Evolutionary conservation across 495 filamentous ascomycete genomes (phyloP), one percentile per base, ranked within the genome.

Genomic region (Polyplosphaeria fusca): DNA sequence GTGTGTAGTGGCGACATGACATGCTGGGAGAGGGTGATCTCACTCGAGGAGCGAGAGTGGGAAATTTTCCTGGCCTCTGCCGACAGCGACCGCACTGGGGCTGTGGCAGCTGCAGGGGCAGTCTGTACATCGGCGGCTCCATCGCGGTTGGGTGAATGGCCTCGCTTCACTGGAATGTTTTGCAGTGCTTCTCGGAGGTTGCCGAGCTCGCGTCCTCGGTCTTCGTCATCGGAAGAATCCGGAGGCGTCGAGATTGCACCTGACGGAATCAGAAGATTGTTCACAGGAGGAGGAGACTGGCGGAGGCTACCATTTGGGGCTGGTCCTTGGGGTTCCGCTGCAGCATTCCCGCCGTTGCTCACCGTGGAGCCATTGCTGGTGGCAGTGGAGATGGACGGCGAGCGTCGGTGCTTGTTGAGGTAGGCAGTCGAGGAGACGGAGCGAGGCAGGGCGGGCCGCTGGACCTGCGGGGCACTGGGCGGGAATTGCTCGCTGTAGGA

Each of bases 171-270:
- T 44, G 85, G 82, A 38, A 97, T 88, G 35, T 82, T 79, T 67
- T 84, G 83, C 51, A 96, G 85, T 11, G 90, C 92, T 27, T 87
- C 85, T 64, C 93, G 85, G 47, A 96, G 75, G 52, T 55, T 55
- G 35, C 82, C 86, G 58, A 82, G 77, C 22, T 84, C 73, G 53
- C 83, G 78, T 30, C 75, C 77, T 48, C 76, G 55, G 5, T 82
- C 80, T 58, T 96, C 93, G 64, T 96, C 91, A 68, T 85, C 87
- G 64, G 81, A 84, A 11, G 92, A 96, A 51, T 96, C 91, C 0
- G 91, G 91, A 19, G 91, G 91, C 2, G 91, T 94, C 22, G 91
- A 85, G 43, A 94, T 77, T 32, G 89, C 89, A 46, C 86, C 89
- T 30, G 82, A 79, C 27, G 89, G 88, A 69, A 95, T 89, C 37